Evolutionary conservation across 1,284 basidiomycete species (phyloP), one percentile per base, ranked within the genome.

Genomic region (Cutaneotrichosporon curvatum): DNA sequence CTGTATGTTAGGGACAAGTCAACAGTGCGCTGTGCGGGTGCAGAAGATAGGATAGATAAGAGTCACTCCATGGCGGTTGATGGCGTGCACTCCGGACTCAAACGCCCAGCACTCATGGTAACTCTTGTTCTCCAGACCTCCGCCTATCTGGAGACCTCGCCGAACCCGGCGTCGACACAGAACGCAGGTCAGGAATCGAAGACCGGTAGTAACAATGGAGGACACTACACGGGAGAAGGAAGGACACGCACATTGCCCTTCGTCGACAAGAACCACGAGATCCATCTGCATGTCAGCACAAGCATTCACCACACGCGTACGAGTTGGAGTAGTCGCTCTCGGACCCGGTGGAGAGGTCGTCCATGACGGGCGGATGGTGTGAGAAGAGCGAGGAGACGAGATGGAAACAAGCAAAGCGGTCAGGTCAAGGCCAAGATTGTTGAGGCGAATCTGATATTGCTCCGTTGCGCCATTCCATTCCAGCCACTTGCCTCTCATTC

Each of bases 221-320:
- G n/a, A n/a, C n/a, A n/a, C n/a, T n/a, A n/a, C n/a, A n/a, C n/a
- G n/a, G n/a, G n/a, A n/a, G n/a, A n/a, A n/a, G n/a, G n/a, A n/a
- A n/a, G n/a, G 25, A n/a, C 14, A 48, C 65, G 25, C 20, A 70
- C 68, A 58, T 72, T 72, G 35, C 71, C 72, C 57, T 74, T 74
- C 16, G 90, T 94, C 7, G 90, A 90, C 22, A 98, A 78, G 71
- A 97, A 98, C 94, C 94, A 97, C 6, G 90, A 89, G 61, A 95
- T 92, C 92, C 92, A 97, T 51, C 95, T 98, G 55, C 21, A 7
- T 20, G 43, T 48, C 33, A 43, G 33, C 41, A 30, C 5, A 12
- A 4, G 12, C 16, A 9, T n/a, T 15, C 30, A 11, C 22, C 8
- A n/a, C 18, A n/a, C 9, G 12, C 45, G 16, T 30, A 73, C 71